A percentile compares a stretch with the other conserved stretches of the same genome.
Conservation (phyloP, 208 protist genomes). For the Paratrypanosoma confusum region DNA sequence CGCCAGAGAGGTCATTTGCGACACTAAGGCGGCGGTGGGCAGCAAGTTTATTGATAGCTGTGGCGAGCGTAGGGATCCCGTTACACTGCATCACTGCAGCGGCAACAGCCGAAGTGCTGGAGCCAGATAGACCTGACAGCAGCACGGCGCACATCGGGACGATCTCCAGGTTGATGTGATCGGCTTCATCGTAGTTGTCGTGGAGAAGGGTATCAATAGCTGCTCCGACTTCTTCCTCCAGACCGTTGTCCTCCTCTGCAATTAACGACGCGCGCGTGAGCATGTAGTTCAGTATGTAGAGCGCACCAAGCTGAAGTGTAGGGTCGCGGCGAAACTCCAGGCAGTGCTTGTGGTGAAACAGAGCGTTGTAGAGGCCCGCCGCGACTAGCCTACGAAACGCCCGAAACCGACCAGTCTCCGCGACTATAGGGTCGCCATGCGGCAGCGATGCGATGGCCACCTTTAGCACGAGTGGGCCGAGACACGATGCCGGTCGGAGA, state of each 20-base stretch:
- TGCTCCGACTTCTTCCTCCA: conserved; percentile 12
- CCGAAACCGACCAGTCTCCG: conserved; percentile 1
- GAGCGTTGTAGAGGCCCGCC: conserved; percentile 23
- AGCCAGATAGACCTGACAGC: conserved; percentile 8
- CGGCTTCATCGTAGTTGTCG: background rate
- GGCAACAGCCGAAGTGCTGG: conserved; percentile 3
- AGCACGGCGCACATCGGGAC: conserved; percentile 6
- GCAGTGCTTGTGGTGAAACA: conserved; percentile 25
- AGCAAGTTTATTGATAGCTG: background rate
- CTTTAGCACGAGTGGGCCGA: conserved; percentile 13
- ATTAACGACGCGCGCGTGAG: conserved; percentile 2
- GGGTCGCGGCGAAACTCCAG: conserved; percentile 11
- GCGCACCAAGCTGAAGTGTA: conserved; percentile 4
- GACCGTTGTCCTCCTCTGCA: conserved; percentile 4
- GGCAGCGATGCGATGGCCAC: conserved; percentile 9
- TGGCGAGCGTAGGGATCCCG: conserved; percentile 7
- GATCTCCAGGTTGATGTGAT: background rate
- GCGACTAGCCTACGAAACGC: conserved; percentile 20
- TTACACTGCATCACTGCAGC: conserved; percentile 4
- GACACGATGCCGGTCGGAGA: conserved; percentile 7
- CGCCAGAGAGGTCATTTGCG: too few species aligned
- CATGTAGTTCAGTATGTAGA: conserved; percentile 14
- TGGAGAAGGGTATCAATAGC: conserved; percentile 10
- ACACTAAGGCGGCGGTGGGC: too few species aligned
- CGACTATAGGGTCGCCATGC: background rate